Percentiles rank a stretch among this genome's conserved stretches.
phyloP scores from a whole-genome alignment of 192 early-diverging fungal genomes.

The Podila horticola region DNA sequence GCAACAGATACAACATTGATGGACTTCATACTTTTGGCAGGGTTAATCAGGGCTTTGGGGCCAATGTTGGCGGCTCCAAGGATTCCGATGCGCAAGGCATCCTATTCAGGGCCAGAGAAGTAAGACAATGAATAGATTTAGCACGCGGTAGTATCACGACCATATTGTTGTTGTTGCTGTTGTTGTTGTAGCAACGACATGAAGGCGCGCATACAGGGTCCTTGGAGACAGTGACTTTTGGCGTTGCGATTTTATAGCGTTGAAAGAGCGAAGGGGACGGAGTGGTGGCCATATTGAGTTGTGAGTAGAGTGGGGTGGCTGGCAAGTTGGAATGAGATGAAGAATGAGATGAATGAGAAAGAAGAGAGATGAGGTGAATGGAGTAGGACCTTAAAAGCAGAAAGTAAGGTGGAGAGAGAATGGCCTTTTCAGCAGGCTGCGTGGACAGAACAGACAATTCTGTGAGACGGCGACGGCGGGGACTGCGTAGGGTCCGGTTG shows the following conservation, averaged over 20 bases:
- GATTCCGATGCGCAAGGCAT: conserved; percentile 62
- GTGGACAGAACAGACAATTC: no score
- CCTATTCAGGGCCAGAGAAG: neutral
- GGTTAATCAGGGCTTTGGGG: conserved; percentile 50
- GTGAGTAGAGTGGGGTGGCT: no score
- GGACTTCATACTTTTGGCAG: conserved; percentile 42
- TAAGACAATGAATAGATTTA: neutral
- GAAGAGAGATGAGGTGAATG: no score
- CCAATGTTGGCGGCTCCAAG: conserved; percentile 63
- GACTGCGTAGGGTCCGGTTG: no score
- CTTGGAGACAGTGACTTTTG: conserved; percentile 11
- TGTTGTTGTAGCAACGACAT: neutral
- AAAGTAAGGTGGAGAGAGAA: no score
- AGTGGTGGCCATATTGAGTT: no score
- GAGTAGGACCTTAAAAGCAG: no score
- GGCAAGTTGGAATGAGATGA: no score
- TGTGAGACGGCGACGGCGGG: no score
- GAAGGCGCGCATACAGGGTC: conserved; percentile 9
- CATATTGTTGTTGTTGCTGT: no score
- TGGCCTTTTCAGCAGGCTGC: no score
- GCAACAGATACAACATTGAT: conserved; percentile 58
- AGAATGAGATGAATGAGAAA: no score
- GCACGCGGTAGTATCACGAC: neutral
- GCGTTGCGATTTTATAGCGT: neutral
- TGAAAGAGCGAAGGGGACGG: conserved; percentile 9